Percentiles rank a stretch among this genome's conserved stretches.
Conservation (phyloP, 2,329 filamentous ascomycete species). For the Cladobotryum protrusum region DNA sequence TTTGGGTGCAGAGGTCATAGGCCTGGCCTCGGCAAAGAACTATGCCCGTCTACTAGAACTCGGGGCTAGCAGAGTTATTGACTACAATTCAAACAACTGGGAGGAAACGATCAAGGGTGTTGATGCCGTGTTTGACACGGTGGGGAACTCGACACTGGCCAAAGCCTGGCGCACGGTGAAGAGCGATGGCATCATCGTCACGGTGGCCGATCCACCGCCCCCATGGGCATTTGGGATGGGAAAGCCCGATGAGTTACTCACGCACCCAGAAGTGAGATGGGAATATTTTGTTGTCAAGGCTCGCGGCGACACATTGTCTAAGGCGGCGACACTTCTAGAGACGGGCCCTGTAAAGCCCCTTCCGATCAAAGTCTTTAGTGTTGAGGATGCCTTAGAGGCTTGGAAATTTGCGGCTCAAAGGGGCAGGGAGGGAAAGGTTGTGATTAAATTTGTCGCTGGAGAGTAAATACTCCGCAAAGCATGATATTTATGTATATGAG, state of each 20-base stretch:
- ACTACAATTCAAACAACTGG: constrained; percentile 21
- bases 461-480: too few species aligned
- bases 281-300: constrained; percentile 25
- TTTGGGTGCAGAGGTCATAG: constrained; percentile 19
- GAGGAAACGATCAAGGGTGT: constrained; percentile 14
- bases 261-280: constrained; percentile 16
- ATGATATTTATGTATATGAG: too few species aligned
- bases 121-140: constrained; percentile 26
- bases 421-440: constrained; percentile 19
- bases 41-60: constrained; percentile 13
- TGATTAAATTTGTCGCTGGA: constrained; percentile 18
- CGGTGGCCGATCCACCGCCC: constrained; percentile 29
- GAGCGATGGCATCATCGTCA: constrained; percentile 24
- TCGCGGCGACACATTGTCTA: constrained; percentile 12
- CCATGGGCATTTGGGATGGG: constrained; percentile 22
- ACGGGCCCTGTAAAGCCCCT: constrained; percentile 15
- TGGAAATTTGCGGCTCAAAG: constrained; percentile 20
- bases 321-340: constrained; percentile 18
- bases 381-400: constrained; percentile 18
- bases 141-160: constrained; percentile 19
- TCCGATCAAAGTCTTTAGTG: constrained; percentile 17
- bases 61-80: constrained; percentile 17
- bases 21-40: constrained; percentile 20
- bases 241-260: constrained; percentile 13
- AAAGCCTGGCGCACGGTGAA: constrained; percentile 24